Base-by-base conservation (phyloP, 306 rosid genomes). In the Acacia melanoxylon region DNA sequence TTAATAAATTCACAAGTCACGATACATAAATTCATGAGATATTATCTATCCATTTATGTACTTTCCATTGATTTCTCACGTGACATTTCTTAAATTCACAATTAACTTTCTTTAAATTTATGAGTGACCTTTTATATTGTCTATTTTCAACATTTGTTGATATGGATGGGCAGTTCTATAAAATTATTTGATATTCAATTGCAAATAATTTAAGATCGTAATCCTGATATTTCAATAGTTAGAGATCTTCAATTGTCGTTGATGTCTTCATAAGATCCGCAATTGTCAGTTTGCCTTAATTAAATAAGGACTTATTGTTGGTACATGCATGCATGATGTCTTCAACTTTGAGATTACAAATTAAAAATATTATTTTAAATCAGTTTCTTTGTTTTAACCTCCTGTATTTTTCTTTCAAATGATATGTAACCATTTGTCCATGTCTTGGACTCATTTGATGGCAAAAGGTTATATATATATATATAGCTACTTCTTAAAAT, bases 291-390 rank as follows among this genome's bases (percentile, higher is more conserved):
- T n/a, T 56, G 12, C 27, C 62, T 56, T n/a, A 8, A 58, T 58
- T 58, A n/a, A 58, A 9, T 22, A 29, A 58, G 27, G 62, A 62
- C 78, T 70, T 52, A 49, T 66, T 76, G 77, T 76, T 81, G 80
- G 81, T 82, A 2, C 61, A 20, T 70, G 83, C 41, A 51, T 76
- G 83, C 41, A 51, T 76, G 14, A 56, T 74, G 78, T 42, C 72
- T 61, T 35, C 59, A 24, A 29, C 24, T 24, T 42, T 46, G 37
- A 72, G 33, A 67, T 83, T 85, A 62, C 37, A 24, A 62, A 8
- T 9, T 10, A 58, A 20, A 37, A 56, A 22, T 6, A 58, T 6
- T 22, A 40, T 24, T 41, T n/a, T 42, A 5, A 37, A 37, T 5
- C 11, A 41, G 62, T 24, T 25, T 63, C 13, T 25, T 25, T 46